Percentiles rank a stretch among this genome's conserved stretches.
These are phyloP conservation scores for Diaporthe capsici DNA, from an alignment of 2,329 filamentous ascomycete genomes.

Conservation along the genomic window DNA sequence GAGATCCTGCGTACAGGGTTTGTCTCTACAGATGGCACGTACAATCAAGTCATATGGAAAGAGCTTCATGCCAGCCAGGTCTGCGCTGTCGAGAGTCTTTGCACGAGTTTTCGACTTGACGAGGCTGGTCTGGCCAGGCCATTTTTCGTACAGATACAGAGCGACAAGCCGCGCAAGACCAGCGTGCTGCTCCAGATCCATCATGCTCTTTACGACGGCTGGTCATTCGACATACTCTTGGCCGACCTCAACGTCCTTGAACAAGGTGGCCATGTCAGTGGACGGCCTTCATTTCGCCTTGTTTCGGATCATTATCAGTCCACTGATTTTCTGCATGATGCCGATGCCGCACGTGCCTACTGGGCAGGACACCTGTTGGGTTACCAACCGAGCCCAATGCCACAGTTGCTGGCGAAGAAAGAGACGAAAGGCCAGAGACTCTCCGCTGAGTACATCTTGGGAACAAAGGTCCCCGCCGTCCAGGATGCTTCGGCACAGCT, in stretches of 20 bases:
- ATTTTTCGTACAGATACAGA: conserved; percentile 70
- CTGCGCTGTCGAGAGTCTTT: conserved; percentile 52
- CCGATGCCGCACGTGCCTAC: conserved; percentile 68
- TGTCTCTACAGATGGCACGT: conserved; percentile 64
- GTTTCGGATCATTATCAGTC: conserved; percentile 67
- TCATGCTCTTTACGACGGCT: conserved; percentile 93
- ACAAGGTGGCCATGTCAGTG: conserved; percentile 43
- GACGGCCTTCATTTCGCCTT: conserved; percentile 71
- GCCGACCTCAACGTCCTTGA: conserved; percentile 74
- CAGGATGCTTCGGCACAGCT: conserved; percentile 54
- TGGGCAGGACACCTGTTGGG: conserved; percentile 78
- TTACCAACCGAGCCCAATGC: conserved; percentile 68
- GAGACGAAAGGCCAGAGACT: conserved; percentile 46
- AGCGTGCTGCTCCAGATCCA: conserved; percentile 72
- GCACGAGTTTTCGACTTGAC: conserved; percentile 57
- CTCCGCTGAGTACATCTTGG: conserved; percentile 49
- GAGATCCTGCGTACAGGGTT: conserved; percentile 84
- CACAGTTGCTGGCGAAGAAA: conserved; percentile 52
- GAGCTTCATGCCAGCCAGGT: conserved; percentile 60
- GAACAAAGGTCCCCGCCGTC: conserved; percentile 52
- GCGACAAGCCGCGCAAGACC: not conserved
- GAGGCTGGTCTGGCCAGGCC: conserved; percentile 66
- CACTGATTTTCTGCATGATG: conserved; percentile 45
- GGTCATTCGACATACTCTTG: conserved; percentile 84
- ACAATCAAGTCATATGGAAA: conserved; percentile 76